phyloP scores from a whole-genome alignment of 163 green algal species.

The Scenedesmus sp. region DNA sequence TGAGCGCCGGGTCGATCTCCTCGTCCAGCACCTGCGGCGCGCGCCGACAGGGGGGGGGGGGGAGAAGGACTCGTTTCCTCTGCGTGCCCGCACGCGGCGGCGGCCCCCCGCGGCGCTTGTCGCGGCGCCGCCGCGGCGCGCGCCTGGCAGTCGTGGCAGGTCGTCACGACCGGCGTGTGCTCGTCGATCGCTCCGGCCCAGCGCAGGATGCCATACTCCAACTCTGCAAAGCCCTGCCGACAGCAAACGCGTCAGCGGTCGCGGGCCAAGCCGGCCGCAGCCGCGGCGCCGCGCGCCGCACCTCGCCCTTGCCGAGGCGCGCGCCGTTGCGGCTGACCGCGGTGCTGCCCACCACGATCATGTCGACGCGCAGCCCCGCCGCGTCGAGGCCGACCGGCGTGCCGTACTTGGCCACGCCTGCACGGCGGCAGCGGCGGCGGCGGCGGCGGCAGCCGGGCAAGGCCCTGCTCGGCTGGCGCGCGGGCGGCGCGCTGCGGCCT shows the following conservation, averaged over 20 bases:
- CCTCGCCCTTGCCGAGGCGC: slow-evolving; percentile 73
- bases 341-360: slow-evolving; percentile 66
- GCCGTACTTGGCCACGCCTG: slow-evolving; percentile 72
- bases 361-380: slow-evolving; percentile 64
- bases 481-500: too few species aligned
- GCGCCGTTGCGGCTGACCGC: slow-evolving; percentile 64
- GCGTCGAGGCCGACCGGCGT: slow-evolving; percentile 54
- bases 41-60: too few species aligned
- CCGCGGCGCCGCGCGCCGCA: neutral
- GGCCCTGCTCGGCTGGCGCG: neutral
- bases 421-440: slow-evolving; percentile 21
- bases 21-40: slow-evolving; percentile 51
- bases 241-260: neutral
- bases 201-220: slow-evolving; percentile 83
- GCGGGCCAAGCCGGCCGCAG: neutral
- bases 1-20: slow-evolving; percentile 54
- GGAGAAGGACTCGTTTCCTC: too few species aligned
- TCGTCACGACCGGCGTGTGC: slow-evolving; percentile 73
- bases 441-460: neutral
- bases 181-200: slow-evolving; percentile 81
- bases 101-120: too few species aligned
- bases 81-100: too few species aligned
- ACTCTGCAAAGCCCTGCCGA: slow-evolving; percentile 84
- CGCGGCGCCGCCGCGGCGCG: neutral
- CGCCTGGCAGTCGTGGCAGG: slow-evolving; percentile 74